Conservation (phyloP, 352 stramenopile species). For the Phytophthora capsici region DNA sequence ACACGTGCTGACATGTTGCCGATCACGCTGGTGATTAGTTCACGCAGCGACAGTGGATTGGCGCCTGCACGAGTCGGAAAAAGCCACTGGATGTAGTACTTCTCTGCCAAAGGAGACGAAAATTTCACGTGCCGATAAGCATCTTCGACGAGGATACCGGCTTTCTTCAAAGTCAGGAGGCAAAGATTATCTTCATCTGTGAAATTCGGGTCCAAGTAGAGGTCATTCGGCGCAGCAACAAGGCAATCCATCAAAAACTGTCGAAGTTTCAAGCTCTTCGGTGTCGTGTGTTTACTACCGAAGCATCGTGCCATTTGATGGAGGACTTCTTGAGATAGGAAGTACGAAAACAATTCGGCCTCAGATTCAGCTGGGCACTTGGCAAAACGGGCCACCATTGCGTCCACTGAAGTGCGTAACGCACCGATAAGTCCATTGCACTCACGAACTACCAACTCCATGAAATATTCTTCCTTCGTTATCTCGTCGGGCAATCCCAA, state of each 20-base stretch:
- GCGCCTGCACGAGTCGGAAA: conserved; percentile 15
- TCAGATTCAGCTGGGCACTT: neutral
- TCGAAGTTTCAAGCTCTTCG: too few species aligned
- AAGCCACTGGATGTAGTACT: too few species aligned
- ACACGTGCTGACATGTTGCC: too few species aligned
- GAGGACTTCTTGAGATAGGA: neutral
- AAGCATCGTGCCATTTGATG: too few species aligned
- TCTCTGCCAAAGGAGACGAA: too few species aligned
- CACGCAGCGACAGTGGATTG: conserved; percentile 22
- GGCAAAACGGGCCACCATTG: neutral
- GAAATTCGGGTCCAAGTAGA: neutral
- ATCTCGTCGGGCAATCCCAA: too few species aligned
- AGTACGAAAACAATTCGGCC: neutral
- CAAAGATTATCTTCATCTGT: neutral
- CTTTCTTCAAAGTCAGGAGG: neutral
- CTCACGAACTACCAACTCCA: too few species aligned
- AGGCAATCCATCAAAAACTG: conserved; percentile 3
- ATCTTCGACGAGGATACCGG: conserved; percentile 16
- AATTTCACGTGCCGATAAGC: neutral
- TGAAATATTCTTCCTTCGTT: too few species aligned
- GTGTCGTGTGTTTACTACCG: too few species aligned
- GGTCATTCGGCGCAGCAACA: neutral
- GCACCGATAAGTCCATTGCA: too few species aligned
- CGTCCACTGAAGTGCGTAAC: neutral
- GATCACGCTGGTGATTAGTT: too few species aligned